Evolutionary conservation across 176 grass and related monocot genomes (phyloP).

Genomic region (Panicum miliaceum): DNA sequence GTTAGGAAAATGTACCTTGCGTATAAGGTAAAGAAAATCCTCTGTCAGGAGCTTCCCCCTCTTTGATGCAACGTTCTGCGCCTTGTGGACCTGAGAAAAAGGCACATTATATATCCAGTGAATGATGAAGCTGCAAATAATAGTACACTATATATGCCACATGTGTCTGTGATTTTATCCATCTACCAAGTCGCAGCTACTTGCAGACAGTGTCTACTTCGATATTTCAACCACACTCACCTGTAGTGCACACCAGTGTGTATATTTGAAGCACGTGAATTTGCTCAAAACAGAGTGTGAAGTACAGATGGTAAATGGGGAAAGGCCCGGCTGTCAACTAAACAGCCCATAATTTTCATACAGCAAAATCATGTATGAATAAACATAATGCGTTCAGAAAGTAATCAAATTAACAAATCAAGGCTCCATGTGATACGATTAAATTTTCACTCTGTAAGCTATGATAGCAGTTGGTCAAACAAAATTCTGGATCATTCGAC

Average conservation of each 20-base stretch:
- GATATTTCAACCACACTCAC: background rate
- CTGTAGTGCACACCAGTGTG: too few species aligned
- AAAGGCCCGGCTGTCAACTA: background rate
- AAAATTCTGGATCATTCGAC: background rate
- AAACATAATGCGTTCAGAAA: background rate
- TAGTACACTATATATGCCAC: background rate
- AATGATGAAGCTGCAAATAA: conserved; percentile 22
- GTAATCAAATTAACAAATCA: conserved; percentile 6
- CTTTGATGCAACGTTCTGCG: conserved; percentile 87
- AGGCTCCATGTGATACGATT: background rate
- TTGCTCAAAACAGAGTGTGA: background rate
- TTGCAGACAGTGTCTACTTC: background rate
- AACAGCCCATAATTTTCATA: background rate
- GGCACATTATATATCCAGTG: conserved; percentile 14
- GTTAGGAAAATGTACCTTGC: conserved; percentile 65
- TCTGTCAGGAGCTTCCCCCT: conserved; percentile 95
- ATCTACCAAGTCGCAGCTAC: background rate
- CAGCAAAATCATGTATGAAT: background rate
- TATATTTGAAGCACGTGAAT: background rate
- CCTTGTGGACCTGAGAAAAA: conserved; percentile 85
- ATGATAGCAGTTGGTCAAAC: background rate
- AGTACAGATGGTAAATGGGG: too few species aligned
- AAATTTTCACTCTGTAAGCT: background rate
- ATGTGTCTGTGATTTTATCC: background rate
- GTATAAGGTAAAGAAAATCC: conserved; percentile 95